Percentiles rank a stretch among this genome's conserved stretches.
These are phyloP conservation scores for Periconia sp. DNA, from an alignment of 2,329 filamentous ascomycete species.

Conservation along the genomic window DNA sequence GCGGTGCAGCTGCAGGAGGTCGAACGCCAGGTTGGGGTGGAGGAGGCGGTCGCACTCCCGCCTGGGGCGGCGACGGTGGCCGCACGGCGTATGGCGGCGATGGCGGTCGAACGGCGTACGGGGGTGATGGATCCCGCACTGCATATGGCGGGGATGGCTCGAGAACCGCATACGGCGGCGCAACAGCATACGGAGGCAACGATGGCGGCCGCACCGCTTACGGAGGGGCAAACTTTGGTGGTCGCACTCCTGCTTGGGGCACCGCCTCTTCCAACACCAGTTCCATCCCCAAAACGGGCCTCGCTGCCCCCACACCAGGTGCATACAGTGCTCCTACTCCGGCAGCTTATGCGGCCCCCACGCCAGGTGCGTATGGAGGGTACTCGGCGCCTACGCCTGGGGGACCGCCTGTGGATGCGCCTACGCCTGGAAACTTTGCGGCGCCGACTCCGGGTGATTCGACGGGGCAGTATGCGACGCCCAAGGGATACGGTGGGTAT, in stretches of 20 bases:
- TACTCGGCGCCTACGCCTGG: conserved; percentile 47
- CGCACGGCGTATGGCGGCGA: conserved; percentile 46
- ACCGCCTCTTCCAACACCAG: conserved; percentile 54
- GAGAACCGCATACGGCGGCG: conserved; percentile 53
- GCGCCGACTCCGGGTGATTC: conserved; percentile 46
- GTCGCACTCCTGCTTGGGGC: conserved; percentile 60
- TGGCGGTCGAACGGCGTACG: conserved; percentile 48
- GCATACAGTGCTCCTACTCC: conserved; percentile 45
- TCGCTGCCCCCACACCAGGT: conserved; percentile 39
- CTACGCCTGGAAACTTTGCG: conserved; percentile 47
- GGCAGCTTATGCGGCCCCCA: conserved; percentile 44
- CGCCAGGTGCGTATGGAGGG: conserved; percentile 40
- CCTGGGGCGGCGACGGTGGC: conserved; percentile 54
- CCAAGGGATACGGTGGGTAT: conserved; percentile 32
- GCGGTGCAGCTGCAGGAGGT: conserved; percentile 49
- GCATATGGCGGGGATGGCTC: conserved; percentile 46
- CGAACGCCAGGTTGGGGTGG: conserved; percentile 53
- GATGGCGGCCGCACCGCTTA: conserved; percentile 51
- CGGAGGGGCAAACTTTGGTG: conserved; percentile 60
- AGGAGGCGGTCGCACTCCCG: conserved; percentile 52
- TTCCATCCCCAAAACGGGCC: conserved; percentile 32
- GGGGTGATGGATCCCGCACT: conserved; percentile 48
- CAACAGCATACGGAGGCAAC: conserved; percentile 59
- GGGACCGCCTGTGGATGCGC: conserved; percentile 44
- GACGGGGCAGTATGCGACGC: conserved; percentile 22